Evolutionary conservation across 768 basidiomycete genomes (phyloP).

Genomic region (Tricholoma hemisulphureum): DNA sequence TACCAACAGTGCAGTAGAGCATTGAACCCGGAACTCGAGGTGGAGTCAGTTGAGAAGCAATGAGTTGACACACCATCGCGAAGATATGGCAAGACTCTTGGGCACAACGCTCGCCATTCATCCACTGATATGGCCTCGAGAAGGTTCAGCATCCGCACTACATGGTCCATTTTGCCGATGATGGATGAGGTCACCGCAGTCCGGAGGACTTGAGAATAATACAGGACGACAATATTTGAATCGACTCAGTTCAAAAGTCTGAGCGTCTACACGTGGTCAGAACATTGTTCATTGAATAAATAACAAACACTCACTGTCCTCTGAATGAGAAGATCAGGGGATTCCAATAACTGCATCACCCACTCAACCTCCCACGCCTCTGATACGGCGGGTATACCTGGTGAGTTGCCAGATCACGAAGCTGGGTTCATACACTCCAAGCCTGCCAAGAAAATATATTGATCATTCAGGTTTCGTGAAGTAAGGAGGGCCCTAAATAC

Average conservation of each 20-base stretch:
- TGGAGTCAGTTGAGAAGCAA: slow-evolving; percentile 5
- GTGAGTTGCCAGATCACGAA: slow-evolving; percentile 66
- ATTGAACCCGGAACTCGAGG: slow-evolving; percentile 40
- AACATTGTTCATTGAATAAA: slow-evolving; percentile 6
- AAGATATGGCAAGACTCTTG: slow-evolving; percentile 48
- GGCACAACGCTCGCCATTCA: slow-evolving; percentile 62
- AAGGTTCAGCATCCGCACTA: slow-evolving; percentile 54
- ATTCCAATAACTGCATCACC: slow-evolving; percentile 67
- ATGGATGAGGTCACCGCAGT: slow-evolving; percentile 29
- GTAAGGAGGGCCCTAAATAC: slow-evolving; percentile 57
- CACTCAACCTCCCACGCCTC: slow-evolving; percentile 74
- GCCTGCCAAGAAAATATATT: slow-evolving; percentile 67
- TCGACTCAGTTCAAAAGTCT: slow-evolving; percentile 59
- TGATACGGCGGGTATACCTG: slow-evolving; percentile 49
- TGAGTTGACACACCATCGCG: slow-evolving; percentile 42
- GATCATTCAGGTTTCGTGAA: slow-evolving; percentile 56
- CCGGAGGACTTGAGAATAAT: slow-evolving; percentile 46
- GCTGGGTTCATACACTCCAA: slow-evolving; percentile 54
- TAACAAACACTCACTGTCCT: slow-evolving; percentile 47
- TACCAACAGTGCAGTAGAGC: slow-evolving; percentile 44
- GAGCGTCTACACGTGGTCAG: slow-evolving; percentile 52
- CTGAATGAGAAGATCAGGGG: slow-evolving; percentile 55
- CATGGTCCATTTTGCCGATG: slow-evolving; percentile 40
- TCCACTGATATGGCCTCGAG: slow-evolving; percentile 42
- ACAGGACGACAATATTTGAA: slow-evolving; percentile 51